Base-by-base conservation (phyloP, 306 rosid species). In the Urtica urens region DNA sequence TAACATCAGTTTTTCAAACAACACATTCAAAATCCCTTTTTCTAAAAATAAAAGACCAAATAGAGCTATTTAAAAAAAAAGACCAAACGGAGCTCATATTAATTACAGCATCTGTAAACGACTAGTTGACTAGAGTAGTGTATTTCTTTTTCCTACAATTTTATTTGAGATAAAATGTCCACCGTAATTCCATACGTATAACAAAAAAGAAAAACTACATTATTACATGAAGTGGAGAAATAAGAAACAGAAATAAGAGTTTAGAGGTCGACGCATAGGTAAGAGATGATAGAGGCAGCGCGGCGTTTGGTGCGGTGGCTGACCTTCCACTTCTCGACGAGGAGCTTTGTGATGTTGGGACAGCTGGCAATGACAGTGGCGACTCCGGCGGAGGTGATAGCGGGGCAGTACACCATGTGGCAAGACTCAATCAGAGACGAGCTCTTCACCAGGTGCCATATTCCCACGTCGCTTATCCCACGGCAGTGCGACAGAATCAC, bases 241-340 rank as follows among this genome's bases (percentile, higher is more conserved):
- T 3, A 24, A 1, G 33, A 11, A 5, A 24, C 15, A 7, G 13
- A 2, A 4, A 30, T 61, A 17, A 42, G 58, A 43, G 10, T 18
- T 64, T 77, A 79, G 7, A 90, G 82, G 53, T 90, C 95, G 49
- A 77, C 69, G 33, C 87, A 90, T 55, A 90, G 78, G 74, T 82
- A 90, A 51, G 96, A 69, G 14, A 90, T 77, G 38, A 85, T 66
- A 4, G 87, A 64, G 69, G 85, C 87, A 0, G 96, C 95, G 51
- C 92, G 75, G n/a, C 94, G 67, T 71, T 73, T 73, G 30, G 99
- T 85, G 58, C 99, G 69, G 50, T 70, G 69, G 62, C 96, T 90
- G 55, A 90, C 99, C 83, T 90, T 90, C 85, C 77, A 77, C 69
- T 85, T 79, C 83, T 90, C 99, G n/a, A 90, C 96, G 16, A 85